These are phyloP conservation scores for Excoecaria agallocha DNA, from an alignment of 345 rosid genomes.

Conservation along the genomic window DNA sequence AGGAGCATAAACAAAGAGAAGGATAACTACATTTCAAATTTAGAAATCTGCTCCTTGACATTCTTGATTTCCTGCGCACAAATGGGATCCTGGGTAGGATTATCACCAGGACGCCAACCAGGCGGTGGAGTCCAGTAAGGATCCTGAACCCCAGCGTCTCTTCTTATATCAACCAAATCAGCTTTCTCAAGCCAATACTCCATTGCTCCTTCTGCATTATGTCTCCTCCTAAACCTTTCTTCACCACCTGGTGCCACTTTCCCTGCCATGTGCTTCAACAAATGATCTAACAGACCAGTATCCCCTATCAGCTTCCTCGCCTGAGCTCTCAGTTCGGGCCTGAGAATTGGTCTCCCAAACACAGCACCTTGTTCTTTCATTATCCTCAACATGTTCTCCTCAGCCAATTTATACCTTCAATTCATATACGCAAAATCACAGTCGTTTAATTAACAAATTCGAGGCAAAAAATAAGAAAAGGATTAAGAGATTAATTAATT, in stretches of 20 bases:
- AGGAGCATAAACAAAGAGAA: neutral
- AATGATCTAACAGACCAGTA: conserved; percentile 89
- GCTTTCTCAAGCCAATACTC: conserved; percentile 94
- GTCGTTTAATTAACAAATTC: neutral
- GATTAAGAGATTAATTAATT: neutral
- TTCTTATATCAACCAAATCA: conserved; percentile 62
- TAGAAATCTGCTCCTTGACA: conserved; percentile 44
- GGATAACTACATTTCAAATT: conserved; percentile 43
- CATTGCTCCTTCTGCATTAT: conserved; percentile 93
- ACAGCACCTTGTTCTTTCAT: conserved; percentile 77
- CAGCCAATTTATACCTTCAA: conserved; percentile 79
- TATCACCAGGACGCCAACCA: conserved; percentile 91
- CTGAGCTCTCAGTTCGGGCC: conserved; percentile 68
- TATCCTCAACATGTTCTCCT: conserved; percentile 76
- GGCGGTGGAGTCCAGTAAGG: conserved; percentile 95
- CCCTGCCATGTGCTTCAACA: conserved; percentile 95
- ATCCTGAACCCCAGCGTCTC: conserved; percentile 80
- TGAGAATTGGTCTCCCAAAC: conserved; percentile 61
- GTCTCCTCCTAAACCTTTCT: conserved; percentile 83
- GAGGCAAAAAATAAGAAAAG: neutral
- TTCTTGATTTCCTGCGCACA: conserved; percentile 64
- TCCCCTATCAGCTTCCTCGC: conserved; percentile 93
- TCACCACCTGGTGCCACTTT: conserved; percentile 86
- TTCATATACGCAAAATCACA: neutral
- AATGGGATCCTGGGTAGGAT: conserved; percentile 74